Percentiles rank a stretch among this genome's conserved stretches.
These are phyloP conservation scores for Irpex sp. DNA, from an alignment of 1,284 basidiomycete species.

Conservation along the genomic window DNA sequence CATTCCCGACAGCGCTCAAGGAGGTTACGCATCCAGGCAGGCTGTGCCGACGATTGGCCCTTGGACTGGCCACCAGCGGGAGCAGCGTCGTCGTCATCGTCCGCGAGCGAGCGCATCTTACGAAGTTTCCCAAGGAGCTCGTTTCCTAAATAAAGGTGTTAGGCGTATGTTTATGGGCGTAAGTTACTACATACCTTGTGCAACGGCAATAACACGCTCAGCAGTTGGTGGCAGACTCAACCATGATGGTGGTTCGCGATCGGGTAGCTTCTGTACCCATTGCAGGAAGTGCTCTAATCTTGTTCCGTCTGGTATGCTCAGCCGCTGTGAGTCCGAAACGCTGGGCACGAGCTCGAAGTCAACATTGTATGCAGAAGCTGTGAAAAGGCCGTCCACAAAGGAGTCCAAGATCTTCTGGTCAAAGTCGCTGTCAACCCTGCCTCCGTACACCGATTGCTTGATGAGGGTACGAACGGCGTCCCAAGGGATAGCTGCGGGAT, in stretches of 20 bases:
- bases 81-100: slow-evolving; percentile 67
- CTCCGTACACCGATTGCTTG: slow-evolving; percentile 94
- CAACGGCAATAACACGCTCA: slow-evolving; percentile 84
- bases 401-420: slow-evolving; percentile 89
- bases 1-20: slow-evolving; percentile 79
- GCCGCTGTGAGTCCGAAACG: slow-evolving; percentile 47
- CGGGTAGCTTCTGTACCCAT: slow-evolving; percentile 85
- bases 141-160: slow-evolving; percentile 49
- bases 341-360: slow-evolving; percentile 85
- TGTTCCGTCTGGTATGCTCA: slow-evolving; percentile 84
- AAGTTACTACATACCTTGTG: slow-evolving; percentile 63
- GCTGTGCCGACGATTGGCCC: slow-evolving; percentile 64
- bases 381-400: slow-evolving; percentile 89
- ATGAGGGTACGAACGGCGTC: slow-evolving; percentile 84
- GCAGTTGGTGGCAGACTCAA: slow-evolving; percentile 86
- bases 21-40: slow-evolving; percentile 88
- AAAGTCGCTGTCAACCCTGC: slow-evolving; percentile 88
- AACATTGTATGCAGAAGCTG: slow-evolving; percentile 81
- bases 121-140: slow-evolving; percentile 79
- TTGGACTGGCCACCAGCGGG: slow-evolving; percentile 48
- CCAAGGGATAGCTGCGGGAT: slow-evolving; percentile 90
- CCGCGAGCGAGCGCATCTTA: slow-evolving; percentile 86
- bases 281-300: slow-evolving; percentile 84
- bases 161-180: neutral
- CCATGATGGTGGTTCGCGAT: slow-evolving; percentile 90